These are phyloP conservation scores for Tylopilus sp. DNA, from an alignment of 1,284 basidiomycete genomes.

Conservation along the genomic window DNA sequence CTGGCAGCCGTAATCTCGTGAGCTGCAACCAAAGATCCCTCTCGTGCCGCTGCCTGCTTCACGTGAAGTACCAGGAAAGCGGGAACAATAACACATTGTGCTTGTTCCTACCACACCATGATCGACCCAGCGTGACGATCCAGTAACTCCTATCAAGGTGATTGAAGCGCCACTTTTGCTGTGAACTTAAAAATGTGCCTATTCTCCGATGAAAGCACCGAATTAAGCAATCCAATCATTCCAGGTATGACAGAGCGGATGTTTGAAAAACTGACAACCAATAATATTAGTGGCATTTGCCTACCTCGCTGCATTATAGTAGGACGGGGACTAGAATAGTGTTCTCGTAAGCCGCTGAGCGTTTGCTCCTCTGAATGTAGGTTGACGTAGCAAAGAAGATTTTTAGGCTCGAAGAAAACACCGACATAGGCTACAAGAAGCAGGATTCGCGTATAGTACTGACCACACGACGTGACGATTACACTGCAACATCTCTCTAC, in stretches of 20 bases:
- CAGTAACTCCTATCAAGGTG: neutral
- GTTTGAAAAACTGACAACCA: neutral
- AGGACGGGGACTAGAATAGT: too few relatives aligned
- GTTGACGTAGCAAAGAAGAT: too few relatives aligned
- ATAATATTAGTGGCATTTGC: constrained; percentile 3
- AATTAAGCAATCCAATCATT: neutral
- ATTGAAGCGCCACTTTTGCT: neutral
- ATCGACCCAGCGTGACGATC: neutral
- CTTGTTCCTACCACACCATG: neutral
- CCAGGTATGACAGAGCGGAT: neutral
- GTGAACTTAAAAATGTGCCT: neutral
- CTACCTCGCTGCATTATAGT: neutral
- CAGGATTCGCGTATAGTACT: too few relatives aligned
- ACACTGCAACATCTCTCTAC: too few relatives aligned
- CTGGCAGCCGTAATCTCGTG: neutral
- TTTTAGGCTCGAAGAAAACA: too few relatives aligned
- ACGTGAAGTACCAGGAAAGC: neutral
- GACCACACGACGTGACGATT: too few relatives aligned
- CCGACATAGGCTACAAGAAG: too few relatives aligned
- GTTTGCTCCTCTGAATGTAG: too few relatives aligned
- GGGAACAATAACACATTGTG: too few relatives aligned
- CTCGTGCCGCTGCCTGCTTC: neutral
- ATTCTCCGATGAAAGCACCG: neutral
- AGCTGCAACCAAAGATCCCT: neutral
- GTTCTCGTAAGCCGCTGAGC: too few relatives aligned